A percentile compares a stretch with the other conserved stretches of the same genome.
Conservation (phyloP, 768 basidiomycete genomes). For the Calocybe cyanea region DNA sequence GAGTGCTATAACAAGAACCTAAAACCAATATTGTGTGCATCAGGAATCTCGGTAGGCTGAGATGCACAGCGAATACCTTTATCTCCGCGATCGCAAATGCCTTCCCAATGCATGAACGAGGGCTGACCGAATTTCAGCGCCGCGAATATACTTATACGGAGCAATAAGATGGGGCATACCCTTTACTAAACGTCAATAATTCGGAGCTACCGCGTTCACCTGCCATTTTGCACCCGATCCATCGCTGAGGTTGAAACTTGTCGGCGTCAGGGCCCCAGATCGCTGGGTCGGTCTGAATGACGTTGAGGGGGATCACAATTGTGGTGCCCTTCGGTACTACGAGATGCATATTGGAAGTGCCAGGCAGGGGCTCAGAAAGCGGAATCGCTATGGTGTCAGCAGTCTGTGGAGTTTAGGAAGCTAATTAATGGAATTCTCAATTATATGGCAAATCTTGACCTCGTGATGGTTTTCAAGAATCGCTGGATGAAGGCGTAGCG, state of each 20-base stretch:
- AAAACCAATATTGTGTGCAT: not conserved
- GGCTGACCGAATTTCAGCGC: slow-evolving; percentile 36
- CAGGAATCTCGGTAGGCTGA: not conserved
- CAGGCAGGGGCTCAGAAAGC: slow-evolving; percentile 47
- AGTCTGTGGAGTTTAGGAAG: slow-evolving; percentile 30
- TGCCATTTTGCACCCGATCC: slow-evolving; percentile 42
- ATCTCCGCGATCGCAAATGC: slow-evolving; percentile 58
- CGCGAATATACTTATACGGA: no score
- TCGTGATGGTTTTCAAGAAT: slow-evolving; percentile 66
- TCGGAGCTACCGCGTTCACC: slow-evolving; percentile 32
- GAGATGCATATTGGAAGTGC: slow-evolving; percentile 37
- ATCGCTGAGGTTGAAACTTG: slow-evolving; percentile 58
- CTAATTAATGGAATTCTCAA: not conserved
- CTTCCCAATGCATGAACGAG: slow-evolving; percentile 57
- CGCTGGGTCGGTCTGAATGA: slow-evolving; percentile 47
- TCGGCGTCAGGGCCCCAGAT: slow-evolving; percentile 61
- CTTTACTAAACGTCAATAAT: slow-evolving; percentile 56
- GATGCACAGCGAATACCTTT: slow-evolving; percentile 36
- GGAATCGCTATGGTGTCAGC: slow-evolving; percentile 50
- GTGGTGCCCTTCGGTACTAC: slow-evolving; percentile 55
- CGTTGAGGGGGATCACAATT: slow-evolving; percentile 52
- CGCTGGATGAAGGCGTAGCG: slow-evolving; percentile 57
- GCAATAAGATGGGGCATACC: slow-evolving; percentile 31
- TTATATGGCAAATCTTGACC: slow-evolving; percentile 24
- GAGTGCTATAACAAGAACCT: slow-evolving; percentile 44